These are phyloP conservation scores for Fusarium sp. DNA, from an alignment of 2,329 filamentous ascomycete species.

Conservation along the genomic window DNA sequence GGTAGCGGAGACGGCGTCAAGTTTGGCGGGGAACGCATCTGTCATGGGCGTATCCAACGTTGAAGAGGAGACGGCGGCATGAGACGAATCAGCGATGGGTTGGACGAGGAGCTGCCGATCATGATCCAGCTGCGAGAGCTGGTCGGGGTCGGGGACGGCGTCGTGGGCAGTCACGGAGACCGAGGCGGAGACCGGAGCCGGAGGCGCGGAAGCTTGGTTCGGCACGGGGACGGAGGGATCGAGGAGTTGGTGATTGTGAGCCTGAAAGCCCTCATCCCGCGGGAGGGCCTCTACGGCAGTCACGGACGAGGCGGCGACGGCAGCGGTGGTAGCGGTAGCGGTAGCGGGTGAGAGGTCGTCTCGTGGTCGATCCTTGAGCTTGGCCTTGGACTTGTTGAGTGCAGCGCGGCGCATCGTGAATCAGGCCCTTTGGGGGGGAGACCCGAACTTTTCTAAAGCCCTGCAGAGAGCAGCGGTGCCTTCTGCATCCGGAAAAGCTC, in stretches of 20 bases:
- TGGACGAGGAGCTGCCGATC: slow-evolving; percentile 8
- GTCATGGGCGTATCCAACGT: slow-evolving; percentile 33
- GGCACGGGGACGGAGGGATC: slow-evolving; percentile 6
- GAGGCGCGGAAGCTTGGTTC: neutral
- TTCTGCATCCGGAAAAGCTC: slow-evolving; percentile 40
- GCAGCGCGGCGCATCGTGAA: slow-evolving; percentile 41
- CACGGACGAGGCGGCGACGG: slow-evolving; percentile 16
- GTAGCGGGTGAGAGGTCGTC: slow-evolving; percentile 15
- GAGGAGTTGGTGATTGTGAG: slow-evolving; percentile 20
- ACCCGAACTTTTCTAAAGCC: slow-evolving; percentile 33
- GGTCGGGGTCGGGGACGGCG: slow-evolving; percentile 7
- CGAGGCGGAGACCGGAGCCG: slow-evolving; percentile 3
- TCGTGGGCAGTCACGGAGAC: slow-evolving; percentile 16
- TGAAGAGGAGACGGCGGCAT: slow-evolving; percentile 13
- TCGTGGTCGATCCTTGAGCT: slow-evolving; percentile 29
- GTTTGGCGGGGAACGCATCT: slow-evolving; percentile 29
- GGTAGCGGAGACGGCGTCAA: slow-evolving; percentile 18
- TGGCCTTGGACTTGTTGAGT: slow-evolving; percentile 24
- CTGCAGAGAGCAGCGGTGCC: slow-evolving; percentile 21
- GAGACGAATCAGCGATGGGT: slow-evolving; percentile 12
- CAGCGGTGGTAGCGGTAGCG: neutral
- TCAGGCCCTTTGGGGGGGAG: slow-evolving; percentile 12
- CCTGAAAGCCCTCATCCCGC: slow-evolving; percentile 36
- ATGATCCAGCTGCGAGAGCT: slow-evolving; percentile 9
- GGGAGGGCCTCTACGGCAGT: slow-evolving; percentile 21